Percentiles rank a stretch among this genome's conserved stretches.
Evolutionary conservation across 2,329 filamentous ascomycete species (phyloP).

Genomic region (Fusarium sp.): DNA sequence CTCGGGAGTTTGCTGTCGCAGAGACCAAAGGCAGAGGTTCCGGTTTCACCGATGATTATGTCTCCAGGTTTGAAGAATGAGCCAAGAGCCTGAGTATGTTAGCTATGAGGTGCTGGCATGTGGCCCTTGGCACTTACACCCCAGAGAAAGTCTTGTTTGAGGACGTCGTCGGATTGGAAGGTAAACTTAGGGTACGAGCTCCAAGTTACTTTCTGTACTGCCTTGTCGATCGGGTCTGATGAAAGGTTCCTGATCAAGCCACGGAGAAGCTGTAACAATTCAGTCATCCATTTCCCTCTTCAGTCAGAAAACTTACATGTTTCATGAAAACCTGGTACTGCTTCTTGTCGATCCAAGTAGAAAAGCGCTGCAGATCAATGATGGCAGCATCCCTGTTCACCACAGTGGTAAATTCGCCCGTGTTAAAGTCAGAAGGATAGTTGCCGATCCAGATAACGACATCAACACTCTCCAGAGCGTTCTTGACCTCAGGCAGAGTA

Average conservation of each 20-base stretch:
- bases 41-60: not conserved
- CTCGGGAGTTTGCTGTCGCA: not conserved
- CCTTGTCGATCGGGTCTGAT: not conserved
- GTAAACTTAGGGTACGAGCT: not conserved
- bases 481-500: not conserved
- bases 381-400: not conserved
- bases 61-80: not conserved
- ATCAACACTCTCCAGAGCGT: not conserved
- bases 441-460: not conserved
- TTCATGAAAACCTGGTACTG: not conserved
- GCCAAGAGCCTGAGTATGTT: not conserved
- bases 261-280: not conserved
- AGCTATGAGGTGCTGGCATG: not conserved
- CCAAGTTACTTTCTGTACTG: not conserved
- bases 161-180: not conserved
- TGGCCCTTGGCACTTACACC: not conserved
- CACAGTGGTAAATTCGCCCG: not conserved
- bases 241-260: not conserved
- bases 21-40: not conserved
- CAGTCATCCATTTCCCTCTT: too few relatives aligned
- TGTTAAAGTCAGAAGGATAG: constrained; percentile 1
- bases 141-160: constrained; percentile 4
- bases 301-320: not conserved
- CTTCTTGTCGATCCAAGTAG: not conserved
- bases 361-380: not conserved